Conservation (phyloP, 768 basidiomycete genomes). For the Daedaleopsis nitida region DNA sequence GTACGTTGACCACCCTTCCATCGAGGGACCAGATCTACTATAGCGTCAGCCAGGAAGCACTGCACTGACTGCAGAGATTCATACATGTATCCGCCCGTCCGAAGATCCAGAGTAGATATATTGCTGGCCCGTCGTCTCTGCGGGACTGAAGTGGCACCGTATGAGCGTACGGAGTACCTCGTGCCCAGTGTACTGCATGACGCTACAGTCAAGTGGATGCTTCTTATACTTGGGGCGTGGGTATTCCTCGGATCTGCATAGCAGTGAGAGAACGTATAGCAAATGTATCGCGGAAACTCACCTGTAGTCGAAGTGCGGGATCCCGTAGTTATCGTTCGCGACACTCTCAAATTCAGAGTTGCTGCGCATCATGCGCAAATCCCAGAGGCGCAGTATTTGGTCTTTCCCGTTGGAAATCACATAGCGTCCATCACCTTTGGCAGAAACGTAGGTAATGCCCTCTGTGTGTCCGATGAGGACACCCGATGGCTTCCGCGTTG, state of each 20-base stretch:
- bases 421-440: constrained; percentile 96
- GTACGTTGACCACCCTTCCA: constrained; percentile 77
- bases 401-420: constrained; percentile 96
- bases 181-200: constrained; percentile 96
- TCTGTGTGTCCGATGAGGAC: constrained; percentile 95
- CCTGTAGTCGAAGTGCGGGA: constrained; percentile 79
- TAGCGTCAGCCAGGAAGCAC: background rate
- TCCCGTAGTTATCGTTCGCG: constrained; percentile 53
- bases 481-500: constrained; percentile 77
- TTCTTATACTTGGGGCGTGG: constrained; percentile 59
- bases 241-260: constrained; percentile 60
- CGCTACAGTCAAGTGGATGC: constrained; percentile 89
- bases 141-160: constrained; percentile 94
- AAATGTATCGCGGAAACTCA: constrained; percentile 33
- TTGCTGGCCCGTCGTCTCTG: constrained; percentile 86
- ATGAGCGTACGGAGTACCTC: constrained; percentile 89
- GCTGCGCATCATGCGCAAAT: constrained; percentile 89
- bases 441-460: constrained; percentile 91
- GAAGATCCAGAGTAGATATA: constrained; percentile 95
- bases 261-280: background rate
- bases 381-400: constrained; percentile 89
- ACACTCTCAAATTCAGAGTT: constrained; percentile 66
- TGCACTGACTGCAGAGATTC: constrained; percentile 25
- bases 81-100: constrained; percentile 82
- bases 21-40: constrained; percentile 92